phyloP scores from a whole-genome alignment of 345 rosid genomes.

The Hibiscus syriacus region DNA sequence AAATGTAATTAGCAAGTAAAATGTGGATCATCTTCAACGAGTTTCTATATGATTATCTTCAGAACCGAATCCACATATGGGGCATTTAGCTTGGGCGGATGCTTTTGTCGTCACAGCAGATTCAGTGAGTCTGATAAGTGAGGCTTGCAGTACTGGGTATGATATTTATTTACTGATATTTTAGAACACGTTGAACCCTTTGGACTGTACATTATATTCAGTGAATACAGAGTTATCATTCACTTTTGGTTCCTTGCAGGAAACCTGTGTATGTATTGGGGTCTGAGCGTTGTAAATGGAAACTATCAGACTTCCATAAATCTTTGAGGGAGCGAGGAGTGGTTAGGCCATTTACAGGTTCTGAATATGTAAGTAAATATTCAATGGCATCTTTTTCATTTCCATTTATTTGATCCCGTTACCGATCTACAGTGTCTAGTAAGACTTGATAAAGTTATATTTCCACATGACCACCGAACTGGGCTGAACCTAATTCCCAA shows the following conservation, averaged over 20 bases:
- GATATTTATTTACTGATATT: slow-evolving; percentile 8
- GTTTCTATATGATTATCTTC: slow-evolving; percentile 23
- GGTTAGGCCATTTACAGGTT: slow-evolving; percentile 71
- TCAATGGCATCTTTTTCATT: not conserved
- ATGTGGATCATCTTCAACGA: slow-evolving; percentile 8
- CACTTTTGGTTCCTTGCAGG: slow-evolving; percentile 28
- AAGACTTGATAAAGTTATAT: not conserved
- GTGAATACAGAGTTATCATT: not conserved
- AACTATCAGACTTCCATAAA: slow-evolving; percentile 74
- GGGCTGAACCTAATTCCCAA: not conserved
- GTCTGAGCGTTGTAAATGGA: slow-evolving; percentile 87
- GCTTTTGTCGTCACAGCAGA: slow-evolving; percentile 93
- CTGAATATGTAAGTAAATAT: slow-evolving; percentile 77
- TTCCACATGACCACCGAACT: not conserved
- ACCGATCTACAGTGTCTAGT: not conserved
- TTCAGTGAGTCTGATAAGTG: slow-evolving; percentile 89
- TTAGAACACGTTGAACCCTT: not conserved
- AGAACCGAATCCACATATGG: slow-evolving; percentile 90
- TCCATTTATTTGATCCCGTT: not conserved
- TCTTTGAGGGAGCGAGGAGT: slow-evolving; percentile 79
- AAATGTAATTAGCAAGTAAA: not conserved
- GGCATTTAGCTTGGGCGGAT: slow-evolving; percentile 98
- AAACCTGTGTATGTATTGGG: slow-evolving; percentile 90
- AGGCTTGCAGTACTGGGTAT: slow-evolving; percentile 98
- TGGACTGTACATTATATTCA: not conserved